Evolutionary conservation across 1,284 basidiomycete species (phyloP).

Genomic region (Athelia psychrophila): DNA sequence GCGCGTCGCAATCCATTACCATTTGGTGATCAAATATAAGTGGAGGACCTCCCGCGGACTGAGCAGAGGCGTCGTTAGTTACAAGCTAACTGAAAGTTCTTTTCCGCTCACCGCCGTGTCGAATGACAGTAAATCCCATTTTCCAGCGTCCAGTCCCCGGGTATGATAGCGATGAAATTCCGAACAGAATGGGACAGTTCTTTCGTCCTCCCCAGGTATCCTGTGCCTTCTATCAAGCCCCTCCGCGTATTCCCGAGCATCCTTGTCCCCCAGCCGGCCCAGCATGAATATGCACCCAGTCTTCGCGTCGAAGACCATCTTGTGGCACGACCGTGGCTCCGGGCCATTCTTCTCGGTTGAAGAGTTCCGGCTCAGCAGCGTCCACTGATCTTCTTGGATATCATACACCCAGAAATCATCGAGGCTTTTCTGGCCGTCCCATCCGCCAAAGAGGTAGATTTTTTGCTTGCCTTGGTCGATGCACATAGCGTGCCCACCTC

Average conservation of each 20-base stretch:
- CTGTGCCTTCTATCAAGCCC: slow-evolving; percentile 5
- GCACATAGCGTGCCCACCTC: slow-evolving; percentile 84
- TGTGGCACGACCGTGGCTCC: slow-evolving; percentile 74
- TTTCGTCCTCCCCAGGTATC: slow-evolving; percentile 12
- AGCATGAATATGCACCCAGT: slow-evolving; percentile 73
- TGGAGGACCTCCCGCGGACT: slow-evolving; percentile 69
- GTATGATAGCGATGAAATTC: slow-evolving; percentile 76
- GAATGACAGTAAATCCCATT: slow-evolving; percentile 64
- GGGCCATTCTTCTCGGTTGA: slow-evolving; percentile 62
- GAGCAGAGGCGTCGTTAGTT: background rate
- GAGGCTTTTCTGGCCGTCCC: slow-evolving; percentile 70
- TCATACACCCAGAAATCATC: slow-evolving; percentile 83
- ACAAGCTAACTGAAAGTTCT: background rate
- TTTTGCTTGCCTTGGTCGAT: slow-evolving; percentile 62
- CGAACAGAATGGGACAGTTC: slow-evolving; percentile 37
- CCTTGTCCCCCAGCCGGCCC: slow-evolving; percentile 56
- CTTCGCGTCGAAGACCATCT: slow-evolving; percentile 75
- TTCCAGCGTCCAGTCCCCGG: slow-evolving; percentile 51
- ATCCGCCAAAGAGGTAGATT: slow-evolving; percentile 81
- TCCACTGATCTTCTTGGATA: slow-evolving; percentile 64
- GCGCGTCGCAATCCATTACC: slow-evolving; percentile 69
- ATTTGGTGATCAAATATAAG: slow-evolving; percentile 82
- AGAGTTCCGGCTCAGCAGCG: slow-evolving; percentile 54
- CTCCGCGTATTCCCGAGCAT: slow-evolving; percentile 30
- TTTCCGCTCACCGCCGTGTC: slow-evolving; percentile 55